Conservation (phyloP, 768 basidiomycete genomes). For the Serendipita indica region DNA sequence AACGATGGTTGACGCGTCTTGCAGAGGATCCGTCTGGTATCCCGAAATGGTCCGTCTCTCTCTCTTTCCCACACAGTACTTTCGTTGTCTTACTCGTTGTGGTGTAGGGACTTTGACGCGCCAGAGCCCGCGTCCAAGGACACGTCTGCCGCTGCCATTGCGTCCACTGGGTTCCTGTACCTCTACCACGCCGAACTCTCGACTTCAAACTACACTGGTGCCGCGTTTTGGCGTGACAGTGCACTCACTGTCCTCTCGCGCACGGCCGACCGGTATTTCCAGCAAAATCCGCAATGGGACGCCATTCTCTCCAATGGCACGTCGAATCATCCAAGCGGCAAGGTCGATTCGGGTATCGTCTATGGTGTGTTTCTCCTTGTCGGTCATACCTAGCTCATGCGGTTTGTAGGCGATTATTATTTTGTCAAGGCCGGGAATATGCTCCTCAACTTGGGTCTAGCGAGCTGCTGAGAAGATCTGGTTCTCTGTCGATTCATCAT, state of each 20-base stretch:
- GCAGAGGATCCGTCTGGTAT: background rate
- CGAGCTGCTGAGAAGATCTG: background rate
- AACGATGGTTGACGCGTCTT: background rate
- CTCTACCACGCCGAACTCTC: conserved; percentile 10
- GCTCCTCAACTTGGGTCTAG: conserved; percentile 9
- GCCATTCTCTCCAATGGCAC: conserved; percentile 53
- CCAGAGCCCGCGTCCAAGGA: conserved; percentile 9
- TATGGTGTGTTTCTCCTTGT: conserved; percentile 29
- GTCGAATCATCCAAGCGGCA: conserved; percentile 35
- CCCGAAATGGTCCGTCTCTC: background rate
- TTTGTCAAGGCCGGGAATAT: conserved; percentile 28
- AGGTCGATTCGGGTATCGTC: conserved; percentile 37
- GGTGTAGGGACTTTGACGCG: conserved; percentile 13
- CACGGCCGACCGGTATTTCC: conserved; percentile 34
- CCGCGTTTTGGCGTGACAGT: conserved; percentile 1
- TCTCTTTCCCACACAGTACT: background rate
- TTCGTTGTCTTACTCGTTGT: background rate
- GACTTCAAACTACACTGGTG: background rate
- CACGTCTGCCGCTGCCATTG: conserved; percentile 14
- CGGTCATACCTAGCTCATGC: background rate
- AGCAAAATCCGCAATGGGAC: conserved; percentile 43
- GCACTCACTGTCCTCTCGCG: conserved; percentile 29
- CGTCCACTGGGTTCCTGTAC: conserved; percentile 7
- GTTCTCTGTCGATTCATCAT: no score
- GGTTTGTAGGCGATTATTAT: conserved; percentile 42